Base-by-base conservation (phyloP, 2,329 filamentous ascomycete species). In the Lasiodiplodia sp. region DNA sequence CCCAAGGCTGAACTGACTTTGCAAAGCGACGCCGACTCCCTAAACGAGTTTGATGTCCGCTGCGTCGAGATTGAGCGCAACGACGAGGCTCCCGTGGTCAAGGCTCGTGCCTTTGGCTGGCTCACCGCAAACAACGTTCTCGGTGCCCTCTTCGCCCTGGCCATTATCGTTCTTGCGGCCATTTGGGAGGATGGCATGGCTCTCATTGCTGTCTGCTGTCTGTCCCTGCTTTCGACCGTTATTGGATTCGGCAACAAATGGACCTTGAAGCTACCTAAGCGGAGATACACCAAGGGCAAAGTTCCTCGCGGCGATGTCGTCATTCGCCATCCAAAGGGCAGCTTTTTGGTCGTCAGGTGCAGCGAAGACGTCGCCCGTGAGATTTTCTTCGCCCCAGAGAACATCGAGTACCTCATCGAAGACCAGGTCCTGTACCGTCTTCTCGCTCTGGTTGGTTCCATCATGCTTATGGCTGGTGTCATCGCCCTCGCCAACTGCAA, bases 381-480 rank as follows among this genome's bases (percentile, higher is more conserved):
- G 70, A 76, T 86, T 0, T 86, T 83, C 72, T 86, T 86, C 70
- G 83, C 84, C 4, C 84, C 83, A 0, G 84, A 85, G 71, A 78
- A 81, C 56, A 84, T 86, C 67, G 74, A 82, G 12, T 86, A 86
- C 71, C 71, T 78, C 18, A 72, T 86, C 25, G 73, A 78, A 37
- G 75, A 80, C 67, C 78, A 78, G 0, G 75, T 78, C 2, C 74
- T 77, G 4, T 85, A 85, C 70, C 78, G 84, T 28, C 73, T 84
- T 10, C 76, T 86, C 14, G 83, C 83, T n/a, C 74, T 86, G 25
- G 71, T 84, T 3, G 84, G 83, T 70, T 86, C 84, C 6, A 75
- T 85, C 56, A 78, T 86, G 75, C 80, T 86, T 60, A 86, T 86
- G 84, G 78, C 83, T 47, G 84, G 84, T 14, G 83, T 86, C 71